phyloP scores from a whole-genome alignment of 345 rosid species.

The Eucalyptus albens region DNA sequence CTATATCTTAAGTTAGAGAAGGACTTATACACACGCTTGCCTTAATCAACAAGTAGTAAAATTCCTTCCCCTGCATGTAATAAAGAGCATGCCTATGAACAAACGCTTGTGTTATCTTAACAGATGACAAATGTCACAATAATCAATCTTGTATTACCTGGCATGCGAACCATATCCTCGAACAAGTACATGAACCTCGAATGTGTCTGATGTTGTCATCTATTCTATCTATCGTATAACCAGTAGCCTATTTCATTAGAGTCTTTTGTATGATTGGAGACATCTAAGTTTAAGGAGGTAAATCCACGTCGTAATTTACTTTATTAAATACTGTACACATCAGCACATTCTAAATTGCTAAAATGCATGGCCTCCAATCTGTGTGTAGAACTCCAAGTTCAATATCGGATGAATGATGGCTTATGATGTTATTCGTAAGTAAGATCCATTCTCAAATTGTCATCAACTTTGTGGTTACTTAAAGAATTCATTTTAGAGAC shows the following conservation, averaged over 20 bases:
- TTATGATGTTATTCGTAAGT: neutral
- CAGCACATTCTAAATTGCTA: neutral
- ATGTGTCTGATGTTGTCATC: neutral
- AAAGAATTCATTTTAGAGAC: neutral
- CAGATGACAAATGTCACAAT: neutral
- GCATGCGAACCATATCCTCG: neutral
- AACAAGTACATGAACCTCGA: neutral
- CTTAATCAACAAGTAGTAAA: neutral
- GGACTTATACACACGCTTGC: neutral
- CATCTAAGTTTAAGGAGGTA: neutral
- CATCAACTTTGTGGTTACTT: neutral
- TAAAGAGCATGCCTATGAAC: neutral
- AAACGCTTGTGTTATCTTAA: neutral
- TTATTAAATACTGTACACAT: neutral
- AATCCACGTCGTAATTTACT: neutral
- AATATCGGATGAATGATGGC: neutral
- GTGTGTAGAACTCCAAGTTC: neutral
- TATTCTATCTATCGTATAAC: neutral
- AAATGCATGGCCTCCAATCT: neutral
- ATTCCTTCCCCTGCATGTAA: neutral
- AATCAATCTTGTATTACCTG: neutral
- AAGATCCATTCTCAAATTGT: neutral
- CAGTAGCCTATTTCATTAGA: neutral
- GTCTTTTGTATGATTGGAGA: neutral
- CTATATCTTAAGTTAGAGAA: neutral